Conservation (phyloP, 495 filamentous ascomycete genomes). For the Penicillium bialowiezense region DNA sequence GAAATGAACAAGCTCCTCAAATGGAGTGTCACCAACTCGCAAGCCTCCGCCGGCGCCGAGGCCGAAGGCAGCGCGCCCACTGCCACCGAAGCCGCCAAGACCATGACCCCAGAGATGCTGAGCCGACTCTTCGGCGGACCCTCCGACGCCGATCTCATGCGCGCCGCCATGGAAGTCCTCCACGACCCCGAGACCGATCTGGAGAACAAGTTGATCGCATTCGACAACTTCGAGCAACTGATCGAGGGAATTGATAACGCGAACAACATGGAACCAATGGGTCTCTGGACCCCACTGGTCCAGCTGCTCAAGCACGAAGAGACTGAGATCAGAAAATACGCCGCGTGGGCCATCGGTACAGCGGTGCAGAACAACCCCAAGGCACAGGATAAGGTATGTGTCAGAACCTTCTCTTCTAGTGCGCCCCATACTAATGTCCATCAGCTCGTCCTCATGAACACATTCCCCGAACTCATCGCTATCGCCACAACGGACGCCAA, state of each 20-base stretch:
- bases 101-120: constrained; percentile 63
- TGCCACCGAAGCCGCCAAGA: constrained; percentile 36
- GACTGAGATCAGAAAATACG: constrained; percentile 68
- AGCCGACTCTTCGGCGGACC: constrained; percentile 74
- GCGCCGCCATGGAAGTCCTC: constrained; percentile 72
- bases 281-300: constrained; percentile 78
- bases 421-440: constrained; percentile 22
- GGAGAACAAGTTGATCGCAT: constrained; percentile 79
- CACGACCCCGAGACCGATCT: constrained; percentile 59
- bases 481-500: constrained; percentile 60
- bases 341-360: constrained; percentile 89
- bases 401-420: too few species aligned
- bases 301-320: constrained; percentile 64
- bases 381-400: constrained; percentile 66
- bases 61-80: constrained; percentile 29
- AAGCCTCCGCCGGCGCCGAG: constrained; percentile 8
- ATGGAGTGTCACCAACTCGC: constrained; percentile 88
- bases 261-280: constrained; percentile 77
- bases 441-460: constrained; percentile 65
- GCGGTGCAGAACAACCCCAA: constrained; percentile 94
- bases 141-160: constrained; percentile 88
- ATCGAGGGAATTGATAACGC: constrained; percentile 93
- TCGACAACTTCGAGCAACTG: constrained; percentile 94
- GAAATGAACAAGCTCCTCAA: constrained; percentile 78
- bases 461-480: constrained; percentile 63